These are phyloP conservation scores for Leucocoprinus sp. DNA, from an alignment of 768 basidiomycete species.

Conservation along the genomic window DNA sequence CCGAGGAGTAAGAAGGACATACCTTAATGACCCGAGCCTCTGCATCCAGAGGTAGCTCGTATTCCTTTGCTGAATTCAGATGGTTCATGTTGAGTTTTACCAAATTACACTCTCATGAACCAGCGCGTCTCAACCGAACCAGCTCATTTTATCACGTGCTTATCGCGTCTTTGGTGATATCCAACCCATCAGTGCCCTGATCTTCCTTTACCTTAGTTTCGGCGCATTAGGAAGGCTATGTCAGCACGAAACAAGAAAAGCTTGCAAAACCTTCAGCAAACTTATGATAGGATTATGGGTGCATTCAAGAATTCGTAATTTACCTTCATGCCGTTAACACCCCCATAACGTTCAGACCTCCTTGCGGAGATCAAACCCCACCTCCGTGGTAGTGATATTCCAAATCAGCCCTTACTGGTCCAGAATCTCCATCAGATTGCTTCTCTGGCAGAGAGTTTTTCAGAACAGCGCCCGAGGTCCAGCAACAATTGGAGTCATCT, in stretches of 20 bases:
- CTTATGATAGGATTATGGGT: constrained; percentile 44
- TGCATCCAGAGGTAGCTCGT: constrained; percentile 30
- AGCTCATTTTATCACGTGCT: constrained; percentile 8
- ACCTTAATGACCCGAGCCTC: constrained; percentile 29
- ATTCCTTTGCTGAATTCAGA: constrained; percentile 11
- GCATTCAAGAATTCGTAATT: constrained; percentile 13
- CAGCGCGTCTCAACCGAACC: constrained; percentile 3
- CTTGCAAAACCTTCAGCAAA: constrained; percentile 31
- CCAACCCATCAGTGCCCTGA: constrained; percentile 9
- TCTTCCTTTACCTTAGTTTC: constrained; percentile 12
- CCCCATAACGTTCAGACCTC: constrained; percentile 36
- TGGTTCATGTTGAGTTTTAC: constrained; percentile 15
- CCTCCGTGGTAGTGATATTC: constrained; percentile 45
- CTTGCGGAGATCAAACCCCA: constrained; percentile 63
- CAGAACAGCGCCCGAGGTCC: constrained; percentile 54
- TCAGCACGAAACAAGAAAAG: constrained; percentile 39
- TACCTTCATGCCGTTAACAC: constrained; percentile 15
- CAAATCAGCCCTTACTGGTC: constrained; percentile 37
- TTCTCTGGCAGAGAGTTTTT: constrained; percentile 59
- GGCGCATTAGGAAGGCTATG: constrained; percentile 23
- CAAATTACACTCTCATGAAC: background rate
- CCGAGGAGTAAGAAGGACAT: constrained; percentile 16
- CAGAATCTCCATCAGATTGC: constrained; percentile 59
- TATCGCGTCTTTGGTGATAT: constrained; percentile 10
- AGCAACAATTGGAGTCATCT: constrained; percentile 50